Evolutionary conservation across 352 stramenopile species (phyloP).

Genomic region (Globisporangium abappressorium): DNA sequence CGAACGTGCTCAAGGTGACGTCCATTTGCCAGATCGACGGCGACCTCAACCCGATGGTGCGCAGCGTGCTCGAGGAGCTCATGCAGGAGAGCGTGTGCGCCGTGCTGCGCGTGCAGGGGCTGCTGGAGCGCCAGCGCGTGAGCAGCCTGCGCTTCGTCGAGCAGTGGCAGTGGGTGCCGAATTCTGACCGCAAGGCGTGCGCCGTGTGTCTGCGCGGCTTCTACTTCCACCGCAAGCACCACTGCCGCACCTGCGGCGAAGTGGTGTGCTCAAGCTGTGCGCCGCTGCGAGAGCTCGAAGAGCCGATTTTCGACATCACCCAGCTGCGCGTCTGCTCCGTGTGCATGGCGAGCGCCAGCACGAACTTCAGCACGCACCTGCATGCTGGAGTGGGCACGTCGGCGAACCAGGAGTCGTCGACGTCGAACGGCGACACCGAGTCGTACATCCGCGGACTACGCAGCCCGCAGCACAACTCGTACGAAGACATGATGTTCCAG

Average conservation of each 20-base stretch:
- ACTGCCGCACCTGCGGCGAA: slow-evolving; percentile 73
- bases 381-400: slow-evolving; percentile 23
- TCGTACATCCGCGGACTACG: slow-evolving; percentile 43
- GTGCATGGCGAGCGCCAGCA: slow-evolving; percentile 49
- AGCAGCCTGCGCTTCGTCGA: slow-evolving; percentile 70
- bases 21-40: slow-evolving; percentile 73
- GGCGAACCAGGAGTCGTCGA: slow-evolving; percentile 39
- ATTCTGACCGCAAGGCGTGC: slow-evolving; percentile 74
- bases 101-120: slow-evolving; percentile 48
- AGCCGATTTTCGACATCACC: slow-evolving; percentile 54
- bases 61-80: slow-evolving; percentile 48
- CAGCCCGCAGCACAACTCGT: slow-evolving; percentile 52
- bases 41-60: slow-evolving; percentile 30
- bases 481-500: slow-evolving; percentile 59
- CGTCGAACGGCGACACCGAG: slow-evolving; percentile 47
- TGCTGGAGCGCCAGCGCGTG: slow-evolving; percentile 74
- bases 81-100: slow-evolving; percentile 65
- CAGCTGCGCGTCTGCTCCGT: slow-evolving; percentile 68
- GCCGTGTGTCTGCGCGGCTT: slow-evolving; percentile 76
- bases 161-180: slow-evolving; percentile 74
- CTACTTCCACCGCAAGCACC: slow-evolving; percentile 77
- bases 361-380: slow-evolving; percentile 14
- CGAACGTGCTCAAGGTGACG: slow-evolving; percentile 67
- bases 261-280: slow-evolving; percentile 75
- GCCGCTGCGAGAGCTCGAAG: slow-evolving; percentile 66